A percentile compares a stretch with the other conserved stretches of the same genome.
Evolutionary conservation across 306 rosid species (phyloP).

Genomic region (Sesbania bispinosa): DNA sequence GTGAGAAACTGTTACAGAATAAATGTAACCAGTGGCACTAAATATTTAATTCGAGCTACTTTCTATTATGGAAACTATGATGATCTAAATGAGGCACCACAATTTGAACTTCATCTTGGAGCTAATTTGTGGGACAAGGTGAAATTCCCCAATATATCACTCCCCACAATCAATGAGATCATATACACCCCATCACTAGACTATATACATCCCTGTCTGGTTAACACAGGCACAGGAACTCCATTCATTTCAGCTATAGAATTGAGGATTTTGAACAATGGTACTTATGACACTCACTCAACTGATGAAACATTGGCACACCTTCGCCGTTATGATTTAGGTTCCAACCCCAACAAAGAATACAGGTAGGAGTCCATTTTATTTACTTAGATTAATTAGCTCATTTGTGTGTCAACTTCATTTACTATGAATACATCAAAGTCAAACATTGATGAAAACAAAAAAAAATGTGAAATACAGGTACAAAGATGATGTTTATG

Average conservation of each 20-base stretch:
- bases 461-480: conserved; percentile 6
- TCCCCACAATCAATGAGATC: conserved; percentile 6
- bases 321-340: neutral
- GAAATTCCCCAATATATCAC: neutral
- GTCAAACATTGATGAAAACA: neutral
- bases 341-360: neutral
- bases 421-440: neutral
- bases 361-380: conserved; percentile 23
- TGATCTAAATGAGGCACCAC: conserved; percentile 18
- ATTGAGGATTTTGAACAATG: conserved; percentile 33
- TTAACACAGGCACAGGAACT: conserved; percentile 40
- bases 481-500: conserved; percentile 37
- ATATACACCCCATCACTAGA: conserved; percentile 34
- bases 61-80: conserved; percentile 56
- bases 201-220: conserved; percentile 39
- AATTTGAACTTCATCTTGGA: conserved; percentile 50
- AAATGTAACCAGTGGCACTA: conserved; percentile 20
- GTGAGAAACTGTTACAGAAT: conserved; percentile 54
- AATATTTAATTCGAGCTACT: conserved; percentile 35
- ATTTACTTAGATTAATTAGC: too few species aligned
- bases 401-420: neutral
- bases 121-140: conserved; percentile 38
- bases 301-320: neutral
- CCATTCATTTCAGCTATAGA: conserved; percentile 51
- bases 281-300: conserved; percentile 1